Base-by-base conservation (phyloP, 2,329 filamentous ascomycete genomes). In the Aspergillus arachidicola region DNA sequence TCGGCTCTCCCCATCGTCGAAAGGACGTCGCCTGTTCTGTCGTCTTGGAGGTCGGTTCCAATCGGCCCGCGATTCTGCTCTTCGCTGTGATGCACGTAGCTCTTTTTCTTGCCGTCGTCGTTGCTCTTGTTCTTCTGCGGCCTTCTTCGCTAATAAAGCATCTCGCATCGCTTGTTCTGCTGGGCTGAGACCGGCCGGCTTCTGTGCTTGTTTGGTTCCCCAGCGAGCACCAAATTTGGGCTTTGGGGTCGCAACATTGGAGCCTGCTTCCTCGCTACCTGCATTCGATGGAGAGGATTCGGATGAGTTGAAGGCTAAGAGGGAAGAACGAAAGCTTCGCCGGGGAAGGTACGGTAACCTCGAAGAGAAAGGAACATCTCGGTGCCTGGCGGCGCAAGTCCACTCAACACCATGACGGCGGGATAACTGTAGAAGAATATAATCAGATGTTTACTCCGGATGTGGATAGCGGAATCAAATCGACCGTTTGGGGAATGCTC, bases 401-500 rank as follows among this genome's bases (percentile, higher is more conserved):
- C 78, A 72, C 68, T 80, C 78, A 71, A 79, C 66, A 65, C 74
- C 73, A 63, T 76, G 73, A 68, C 73, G 73, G 65, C 76, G 77
- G 60, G 76, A 73, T 58, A 80, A 68, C 78, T 79, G 64, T 30
- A 57, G 32, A 38, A n/a, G 30, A 26, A 34, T 21, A 38, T 34
- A 55, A 55, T 38, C 12, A 55, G 51, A 23, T 2, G 23, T 21
- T 55, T 38, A 10, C 26, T 19, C 1, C 19, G 4, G 9, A 38
- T 28, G 12, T 12, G 34, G 19, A 55, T 21, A 26, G 19, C n/a
- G 26, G 14, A 38, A 11, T 55, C 11, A 12, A 55, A 26, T 54
- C n/a, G 11, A 55, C 21, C 6, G 9, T 10, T 30, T 19, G 38
- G 51, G 56, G 26, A 54, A 5, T 16, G 36, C 69, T 65, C 59